These are phyloP conservation scores for Ceratobasidium sp. DNA, from an alignment of 1,284 basidiomycete species.

Conservation along the genomic window DNA sequence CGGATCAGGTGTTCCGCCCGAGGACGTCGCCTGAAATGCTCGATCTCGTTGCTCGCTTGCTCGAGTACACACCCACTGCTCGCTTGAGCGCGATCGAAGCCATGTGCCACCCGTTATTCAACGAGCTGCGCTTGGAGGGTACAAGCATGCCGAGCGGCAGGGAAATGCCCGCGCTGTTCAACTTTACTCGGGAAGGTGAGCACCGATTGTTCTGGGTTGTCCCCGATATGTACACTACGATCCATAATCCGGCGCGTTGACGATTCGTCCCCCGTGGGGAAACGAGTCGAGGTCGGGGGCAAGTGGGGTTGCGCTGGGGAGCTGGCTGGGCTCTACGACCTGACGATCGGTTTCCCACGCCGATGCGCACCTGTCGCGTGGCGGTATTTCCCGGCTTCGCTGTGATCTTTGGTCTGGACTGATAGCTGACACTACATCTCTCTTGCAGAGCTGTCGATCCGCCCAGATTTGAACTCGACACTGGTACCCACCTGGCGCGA, in stretches of 20 bases:
- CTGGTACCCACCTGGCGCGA: conserved; percentile 92
- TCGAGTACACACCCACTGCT: conserved; percentile 96
- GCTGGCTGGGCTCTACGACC: background rate
- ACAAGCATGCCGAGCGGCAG: conserved; percentile 96
- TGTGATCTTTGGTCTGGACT: background rate
- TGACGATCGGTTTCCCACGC: conserved; percentile 33
- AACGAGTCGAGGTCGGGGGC: conserved; percentile 8
- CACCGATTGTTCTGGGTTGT: conserved; percentile 36
- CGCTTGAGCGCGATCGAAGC: conserved; percentile 92
- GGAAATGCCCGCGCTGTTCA: conserved; percentile 91
- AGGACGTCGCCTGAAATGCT: conserved; percentile 96
- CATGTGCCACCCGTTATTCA: conserved; percentile 96
- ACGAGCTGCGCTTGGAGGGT: conserved; percentile 89
- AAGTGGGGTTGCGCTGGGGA: background rate
- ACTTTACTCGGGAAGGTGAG: conserved; percentile 95
- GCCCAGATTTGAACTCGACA: conserved; percentile 90
- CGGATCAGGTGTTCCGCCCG: conserved; percentile 95
- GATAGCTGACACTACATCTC: conserved; percentile 20
- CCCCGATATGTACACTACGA: background rate
- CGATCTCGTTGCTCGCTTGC: conserved; percentile 90
- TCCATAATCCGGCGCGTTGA: background rate
- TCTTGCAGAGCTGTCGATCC: conserved; percentile 86
- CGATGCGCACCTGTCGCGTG: conserved; percentile 19
- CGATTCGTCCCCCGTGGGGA: conserved; percentile 2
- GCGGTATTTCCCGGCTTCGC: conserved; percentile 10